Evolutionary conservation across 768 basidiomycete species (phyloP).

Genomic region (Phaeotremella fagi): DNA sequence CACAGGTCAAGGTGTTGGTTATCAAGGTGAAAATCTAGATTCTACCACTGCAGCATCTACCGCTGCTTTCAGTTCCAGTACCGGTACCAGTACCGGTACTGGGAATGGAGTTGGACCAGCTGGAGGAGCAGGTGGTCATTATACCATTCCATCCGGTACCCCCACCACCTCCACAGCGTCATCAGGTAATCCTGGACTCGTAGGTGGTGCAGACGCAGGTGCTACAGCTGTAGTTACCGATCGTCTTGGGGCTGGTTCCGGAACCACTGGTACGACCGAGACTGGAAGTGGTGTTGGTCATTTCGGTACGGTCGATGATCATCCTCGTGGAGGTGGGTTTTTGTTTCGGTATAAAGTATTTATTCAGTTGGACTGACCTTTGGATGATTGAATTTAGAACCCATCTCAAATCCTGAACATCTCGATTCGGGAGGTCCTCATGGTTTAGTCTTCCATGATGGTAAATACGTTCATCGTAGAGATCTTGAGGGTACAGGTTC

Average conservation of each 20-base stretch:
- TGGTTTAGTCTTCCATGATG: constrained; percentile 39
- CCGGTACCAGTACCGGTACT: constrained; percentile 13
- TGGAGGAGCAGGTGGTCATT: constrained; percentile 22
- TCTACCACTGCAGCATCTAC: constrained; percentile 1
- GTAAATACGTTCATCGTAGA: constrained; percentile 42
- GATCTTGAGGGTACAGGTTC: constrained; percentile 27
- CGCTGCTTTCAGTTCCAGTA: constrained; percentile 11
- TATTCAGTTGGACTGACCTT: too few relatives aligned
- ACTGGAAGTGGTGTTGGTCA: constrained; percentile 10
- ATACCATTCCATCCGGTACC: constrained; percentile 3
- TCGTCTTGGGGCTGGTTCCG: constrained; percentile 6
- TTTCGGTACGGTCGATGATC: constrained; percentile 18
- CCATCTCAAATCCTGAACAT: constrained; percentile 34
- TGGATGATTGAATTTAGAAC: constrained; percentile 12
- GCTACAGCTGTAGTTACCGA: neutral
- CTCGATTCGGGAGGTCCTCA: constrained; percentile 43
- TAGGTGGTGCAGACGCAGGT: constrained; percentile 7
- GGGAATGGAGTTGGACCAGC: constrained; percentile 23
- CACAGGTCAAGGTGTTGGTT: constrained; percentile 34
- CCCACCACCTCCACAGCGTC: constrained; percentile 1
- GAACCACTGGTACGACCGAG: neutral
- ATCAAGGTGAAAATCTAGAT: constrained; percentile 28
- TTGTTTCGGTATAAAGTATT: too few relatives aligned
- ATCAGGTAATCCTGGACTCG: too few relatives aligned
- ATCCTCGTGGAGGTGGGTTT: constrained; percentile 20